Evolutionary conservation across 2,329 filamentous ascomycete species (phyloP), one percentile per base, ranked within the genome.

Genomic region (Pestalotiopsis sp.): DNA sequence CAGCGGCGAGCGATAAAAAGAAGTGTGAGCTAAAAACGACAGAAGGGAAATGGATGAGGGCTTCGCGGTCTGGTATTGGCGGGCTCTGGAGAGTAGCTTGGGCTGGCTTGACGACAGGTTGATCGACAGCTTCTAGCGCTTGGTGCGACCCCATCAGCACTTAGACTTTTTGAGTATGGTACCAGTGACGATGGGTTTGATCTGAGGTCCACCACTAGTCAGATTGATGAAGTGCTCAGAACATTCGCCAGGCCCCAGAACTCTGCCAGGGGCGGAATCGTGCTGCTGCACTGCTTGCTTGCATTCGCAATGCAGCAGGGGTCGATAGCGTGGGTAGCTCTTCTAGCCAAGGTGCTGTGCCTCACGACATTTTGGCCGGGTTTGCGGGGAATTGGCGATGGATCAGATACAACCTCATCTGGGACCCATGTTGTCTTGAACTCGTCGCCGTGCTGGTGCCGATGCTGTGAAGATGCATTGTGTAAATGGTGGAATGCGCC

Each of bases 261-360:
- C 20, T 52, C 45, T 52, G 45, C 45, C 45, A 52, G 45, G 45
- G 45, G 45, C 45, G 45, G 45, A n/a, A 27, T 59, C 64, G 41
- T 66, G 52, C 25, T 58, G 27, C 56, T 45, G 65, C 65, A 67
- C 61, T 67, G 65, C 65, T 67, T 67, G 65, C 65, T 67, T 67
- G 65, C 65, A 67, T 67, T 67, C 52, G 17, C n/a, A 61, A 61
- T 66, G 56, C 65, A 61, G 31, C 65, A 67, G 39, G 65, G 65
- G 65, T 67, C 7, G 25, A 36, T 58, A 58, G 25, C 25, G 59
- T 66, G 64, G 63, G 7, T 38, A 66, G 63, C 49, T 66, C 23
- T n/a, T n/a, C 45, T 52, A 52, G 45, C 45, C 45, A 52, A 52
- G 63, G 27, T 59, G 31, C 65, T 59, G 17, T 59, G 65, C 65